phyloP scores from a whole-genome alignment of 2,329 filamentous ascomycete genomes.

The Cadophora sp. region DNA sequence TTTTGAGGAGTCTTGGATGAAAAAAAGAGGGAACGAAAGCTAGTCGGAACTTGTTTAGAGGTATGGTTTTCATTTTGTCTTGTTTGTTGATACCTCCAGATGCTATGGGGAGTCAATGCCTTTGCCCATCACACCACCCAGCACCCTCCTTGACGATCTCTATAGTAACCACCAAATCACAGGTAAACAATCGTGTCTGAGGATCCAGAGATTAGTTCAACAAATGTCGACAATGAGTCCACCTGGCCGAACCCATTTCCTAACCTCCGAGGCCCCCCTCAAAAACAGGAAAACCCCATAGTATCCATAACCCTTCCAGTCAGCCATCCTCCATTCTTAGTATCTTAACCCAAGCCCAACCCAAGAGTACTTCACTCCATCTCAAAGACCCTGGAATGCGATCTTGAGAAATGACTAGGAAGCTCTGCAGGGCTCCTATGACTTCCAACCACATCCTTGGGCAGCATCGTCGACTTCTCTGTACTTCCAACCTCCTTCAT shows the following conservation, averaged over 20 bases:
- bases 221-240: too few relatives aligned
- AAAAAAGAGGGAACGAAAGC: background rate
- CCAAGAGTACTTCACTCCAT: background rate
- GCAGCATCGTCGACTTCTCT: background rate
- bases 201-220: background rate
- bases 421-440: background rate
- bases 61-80: background rate
- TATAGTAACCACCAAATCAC: background rate
- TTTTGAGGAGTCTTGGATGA: background rate
- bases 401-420: conserved; percentile 1
- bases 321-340: background rate
- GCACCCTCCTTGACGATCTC: background rate
- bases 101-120: background rate
- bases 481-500: background rate
- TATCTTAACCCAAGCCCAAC: background rate
- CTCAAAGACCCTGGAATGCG: background rate
- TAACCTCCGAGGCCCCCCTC: background rate
- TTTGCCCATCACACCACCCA: background rate
- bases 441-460: background rate
- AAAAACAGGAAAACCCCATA: background rate
- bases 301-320: background rate
- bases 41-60: background rate
- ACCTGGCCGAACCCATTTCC: background rate
- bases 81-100: background rate
- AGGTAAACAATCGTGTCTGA: background rate